phyloP scores from a whole-genome alignment of 306 rosid genomes.

The Glycyrrhiza uralensis region DNA sequence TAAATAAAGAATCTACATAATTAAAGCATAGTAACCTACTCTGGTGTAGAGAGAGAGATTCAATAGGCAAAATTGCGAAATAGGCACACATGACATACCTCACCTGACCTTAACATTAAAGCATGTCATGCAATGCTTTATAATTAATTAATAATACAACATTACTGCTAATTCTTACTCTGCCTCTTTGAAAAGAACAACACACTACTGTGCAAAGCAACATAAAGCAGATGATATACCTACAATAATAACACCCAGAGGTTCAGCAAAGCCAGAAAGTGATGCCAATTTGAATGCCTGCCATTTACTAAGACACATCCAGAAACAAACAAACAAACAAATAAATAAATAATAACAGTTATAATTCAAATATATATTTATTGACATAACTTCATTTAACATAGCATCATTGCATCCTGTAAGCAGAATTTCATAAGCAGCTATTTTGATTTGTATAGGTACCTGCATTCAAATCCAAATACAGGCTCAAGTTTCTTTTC shows the following conservation, averaged over 20 bases:
- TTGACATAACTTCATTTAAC: constrained; percentile 12
- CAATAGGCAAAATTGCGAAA: not conserved
- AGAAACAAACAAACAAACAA: not conserved
- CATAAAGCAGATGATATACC: constrained; percentile 54
- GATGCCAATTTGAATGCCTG: constrained; percentile 97
- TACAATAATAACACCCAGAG: constrained; percentile 87
- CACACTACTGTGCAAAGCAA: constrained; percentile 4
- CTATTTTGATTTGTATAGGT: not conserved
- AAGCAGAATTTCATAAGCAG: not conserved
- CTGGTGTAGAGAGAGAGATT: constrained; percentile 5
- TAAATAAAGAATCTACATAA: constrained; percentile 6
- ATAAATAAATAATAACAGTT: constrained; percentile 1
- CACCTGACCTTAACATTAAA: not conserved
- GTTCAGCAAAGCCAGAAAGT: constrained; percentile 96
- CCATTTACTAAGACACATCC: constrained; percentile 71
- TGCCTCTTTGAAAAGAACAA: constrained; percentile 14
- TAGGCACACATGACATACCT: constrained; percentile 2
- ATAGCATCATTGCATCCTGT: not conserved
- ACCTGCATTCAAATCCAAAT: constrained; percentile 16
- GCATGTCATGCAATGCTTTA: constrained; percentile 11
- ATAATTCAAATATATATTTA: constrained; percentile 18
- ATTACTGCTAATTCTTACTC: not conserved
- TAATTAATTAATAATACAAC: constrained; percentile 9
- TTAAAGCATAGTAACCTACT: not conserved
- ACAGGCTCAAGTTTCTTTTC: constrained; percentile 2